Conservation (phyloP, 331 rosid species). For the Arachis monticola region DNA sequence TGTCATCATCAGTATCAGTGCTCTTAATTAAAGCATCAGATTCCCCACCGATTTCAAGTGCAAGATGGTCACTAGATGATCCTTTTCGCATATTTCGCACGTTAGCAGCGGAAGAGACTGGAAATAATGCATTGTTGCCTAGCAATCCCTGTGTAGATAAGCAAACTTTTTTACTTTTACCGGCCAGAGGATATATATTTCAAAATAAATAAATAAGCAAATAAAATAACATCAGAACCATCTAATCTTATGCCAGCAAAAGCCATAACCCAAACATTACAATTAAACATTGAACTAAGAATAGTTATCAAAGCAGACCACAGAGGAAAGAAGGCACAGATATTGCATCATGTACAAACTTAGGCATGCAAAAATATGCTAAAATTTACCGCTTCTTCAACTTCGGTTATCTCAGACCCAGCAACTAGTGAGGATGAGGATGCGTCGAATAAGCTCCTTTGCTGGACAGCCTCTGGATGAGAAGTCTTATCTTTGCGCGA, state of each 20-base stretch:
- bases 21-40: constrained; percentile 64
- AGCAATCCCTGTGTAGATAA: constrained; percentile 65
- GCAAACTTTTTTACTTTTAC: constrained; percentile 15
- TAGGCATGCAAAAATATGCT: constrained; percentile 26
- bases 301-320: constrained; percentile 16
- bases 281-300: neutral
- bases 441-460: constrained; percentile 78
- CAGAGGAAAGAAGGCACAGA: constrained; percentile 2
- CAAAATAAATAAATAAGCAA: constrained; percentile 19
- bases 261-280: constrained; percentile 2
- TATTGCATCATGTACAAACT: constrained; percentile 27
- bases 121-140: constrained; percentile 64
- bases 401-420: constrained; percentile 88
- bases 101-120: constrained; percentile 71
- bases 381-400: constrained; percentile 78
- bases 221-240: constrained; percentile 20
- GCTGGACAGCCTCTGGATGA: constrained; percentile 71
- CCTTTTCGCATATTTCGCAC: constrained; percentile 84
- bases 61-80: constrained; percentile 86
- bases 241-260: constrained; percentile 22
- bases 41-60: constrained; percentile 69
- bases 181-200: constrained; percentile 14
- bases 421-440: constrained; percentile 61
- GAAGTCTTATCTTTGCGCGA: constrained; percentile 60
- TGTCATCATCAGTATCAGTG: constrained; percentile 75